Evolutionary conservation across 371 early-diverging fungal genomes (phyloP), one percentile per base, ranked within the genome.

Genomic region (Circinella umbellata): DNA sequence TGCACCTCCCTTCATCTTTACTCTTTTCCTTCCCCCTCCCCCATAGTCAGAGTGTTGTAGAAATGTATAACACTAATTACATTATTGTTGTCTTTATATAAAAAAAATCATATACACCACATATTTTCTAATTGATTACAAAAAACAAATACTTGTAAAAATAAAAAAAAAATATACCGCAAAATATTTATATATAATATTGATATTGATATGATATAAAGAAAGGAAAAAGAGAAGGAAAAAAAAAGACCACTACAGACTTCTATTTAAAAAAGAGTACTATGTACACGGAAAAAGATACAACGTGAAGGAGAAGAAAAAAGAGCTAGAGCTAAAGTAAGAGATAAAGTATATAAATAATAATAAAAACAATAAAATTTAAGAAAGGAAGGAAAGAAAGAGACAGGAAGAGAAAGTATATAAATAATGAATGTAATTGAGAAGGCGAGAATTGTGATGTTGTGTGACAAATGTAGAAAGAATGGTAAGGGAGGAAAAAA

Each of bases 271-370:
- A 10, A 34, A 7, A 57, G 20, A 27, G 27, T 27, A 27, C 27
- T 57, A 57, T 57, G 57, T 57, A 57, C 57, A 57, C 57, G 57
- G 27, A 57, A 57, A 57, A 51, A 17, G 15, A 47, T 47, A 47
- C 47, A 47, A 15, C 47, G 47, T 9, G 47, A 47, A 51, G 15
- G 7, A 15, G 15, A 13, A 51, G 5, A n/a, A n/a, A 51, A 15
- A 8, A 51, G 15, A 51, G 15, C 27, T 1, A 27, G 27, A 51
- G 15, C 4, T 5, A 51, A 51, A 51, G 15, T 4, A 4, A 5
- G 51, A 51, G 51, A 8, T n/a, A 51, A 51, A 51, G 15, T 13
- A 51, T 13, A 13, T 13, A 6, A 51, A 51, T 8, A 15, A 17
- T 13, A 14, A 15, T 4, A 15, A 51, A 34, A 5, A 27, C 10